Evolutionary conservation across 1,284 basidiomycete genomes (phyloP).

Genomic region (Sporisorium scitamineum): DNA sequence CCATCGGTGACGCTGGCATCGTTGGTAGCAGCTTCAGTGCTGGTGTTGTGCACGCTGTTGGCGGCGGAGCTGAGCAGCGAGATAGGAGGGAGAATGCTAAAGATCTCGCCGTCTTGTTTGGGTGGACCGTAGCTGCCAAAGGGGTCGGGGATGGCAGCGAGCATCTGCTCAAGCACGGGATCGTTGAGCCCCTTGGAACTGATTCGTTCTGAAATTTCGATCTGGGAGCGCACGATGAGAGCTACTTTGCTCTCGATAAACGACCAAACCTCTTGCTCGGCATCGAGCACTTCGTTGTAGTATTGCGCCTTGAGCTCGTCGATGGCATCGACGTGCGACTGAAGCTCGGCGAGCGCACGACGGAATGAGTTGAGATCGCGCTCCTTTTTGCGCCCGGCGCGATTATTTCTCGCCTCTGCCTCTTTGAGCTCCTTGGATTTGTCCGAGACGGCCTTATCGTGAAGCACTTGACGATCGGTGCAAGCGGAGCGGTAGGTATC

Average conservation of each 20-base stretch:
- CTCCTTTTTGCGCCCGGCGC: slow-evolving; percentile 77
- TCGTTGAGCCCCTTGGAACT: slow-evolving; percentile 87
- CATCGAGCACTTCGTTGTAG: slow-evolving; percentile 87
- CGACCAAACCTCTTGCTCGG: slow-evolving; percentile 93
- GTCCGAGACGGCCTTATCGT: slow-evolving; percentile 73
- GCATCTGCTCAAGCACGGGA: slow-evolving; percentile 88
- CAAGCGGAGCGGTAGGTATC: slow-evolving; percentile 83
- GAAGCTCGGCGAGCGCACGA: slow-evolving; percentile 74
- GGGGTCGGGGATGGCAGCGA: slow-evolving; percentile 88
- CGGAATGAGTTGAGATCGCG: slow-evolving; percentile 71
- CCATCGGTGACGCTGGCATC: slow-evolving; percentile 35
- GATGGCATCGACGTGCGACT: slow-evolving; percentile 87
- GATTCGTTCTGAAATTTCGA: slow-evolving; percentile 75
- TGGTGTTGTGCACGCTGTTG: slow-evolving; percentile 45
- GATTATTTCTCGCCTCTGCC: slow-evolving; percentile 89
- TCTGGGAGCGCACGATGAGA: slow-evolving; percentile 59
- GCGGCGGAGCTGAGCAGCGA: slow-evolving; percentile 47
- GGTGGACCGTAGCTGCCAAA: slow-evolving; percentile 91
- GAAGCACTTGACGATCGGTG: slow-evolving; percentile 69
- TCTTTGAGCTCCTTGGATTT: slow-evolving; percentile 86
- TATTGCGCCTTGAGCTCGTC: slow-evolving; percentile 83
- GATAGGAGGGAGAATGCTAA: slow-evolving; percentile 76
- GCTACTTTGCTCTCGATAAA: slow-evolving; percentile 76
- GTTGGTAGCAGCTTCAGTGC: slow-evolving; percentile 33
- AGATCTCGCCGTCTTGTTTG: slow-evolving; percentile 88